Evolutionary conservation across 208 protist genomes (phyloP), one percentile per base, ranked within the genome.

Genomic region (Jaenimonas drosophilae): DNA sequence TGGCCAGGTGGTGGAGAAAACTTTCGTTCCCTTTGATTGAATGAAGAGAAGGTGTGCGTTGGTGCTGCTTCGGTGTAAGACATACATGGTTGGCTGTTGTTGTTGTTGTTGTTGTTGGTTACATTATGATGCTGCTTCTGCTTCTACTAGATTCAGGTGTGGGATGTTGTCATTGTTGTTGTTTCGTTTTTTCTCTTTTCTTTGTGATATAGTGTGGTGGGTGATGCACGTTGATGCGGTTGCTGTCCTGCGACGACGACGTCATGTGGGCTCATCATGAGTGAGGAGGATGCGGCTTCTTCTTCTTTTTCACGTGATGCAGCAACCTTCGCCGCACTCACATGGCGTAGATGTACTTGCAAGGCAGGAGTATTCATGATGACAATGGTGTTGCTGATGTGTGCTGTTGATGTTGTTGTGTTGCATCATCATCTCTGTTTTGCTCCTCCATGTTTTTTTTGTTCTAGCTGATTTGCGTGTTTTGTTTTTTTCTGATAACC

Each of bases 21-120:
- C 58, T 0, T 88, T 94, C 53, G 81, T 87, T 41, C 64, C 86
- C 0, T 94, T 64, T n/a, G n/a, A n/a, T n/a, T n/a, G n/a, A n/a
- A n/a, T n/a, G n/a, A n/a, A n/a, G n/a, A n/a, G n/a, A n/a, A n/a
- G n/a, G n/a, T n/a, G n/a, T n/a, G n/a, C n/a, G n/a, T n/a, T n/a
- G n/a, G n/a, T n/a, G n/a, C n/a, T n/a, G n/a, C n/a, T n/a, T n/a
- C n/a, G n/a, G n/a, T n/a, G n/a, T n/a, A n/a, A n/a, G n/a, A n/a
- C n/a, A n/a, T n/a, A n/a, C n/a, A n/a, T n/a, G n/a, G n/a, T n/a
- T n/a, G n/a, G n/a, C n/a, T n/a, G n/a, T n/a, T n/a, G n/a, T n/a
- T n/a, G n/a, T n/a, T n/a, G n/a, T n/a, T n/a, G n/a, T n/a, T n/a
- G n/a, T n/a, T n/a, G n/a, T n/a, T n/a, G n/a, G n/a, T n/a, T n/a